Conservation (phyloP, 305 asterid genomes). For the Fraxinus baroniana region DNA sequence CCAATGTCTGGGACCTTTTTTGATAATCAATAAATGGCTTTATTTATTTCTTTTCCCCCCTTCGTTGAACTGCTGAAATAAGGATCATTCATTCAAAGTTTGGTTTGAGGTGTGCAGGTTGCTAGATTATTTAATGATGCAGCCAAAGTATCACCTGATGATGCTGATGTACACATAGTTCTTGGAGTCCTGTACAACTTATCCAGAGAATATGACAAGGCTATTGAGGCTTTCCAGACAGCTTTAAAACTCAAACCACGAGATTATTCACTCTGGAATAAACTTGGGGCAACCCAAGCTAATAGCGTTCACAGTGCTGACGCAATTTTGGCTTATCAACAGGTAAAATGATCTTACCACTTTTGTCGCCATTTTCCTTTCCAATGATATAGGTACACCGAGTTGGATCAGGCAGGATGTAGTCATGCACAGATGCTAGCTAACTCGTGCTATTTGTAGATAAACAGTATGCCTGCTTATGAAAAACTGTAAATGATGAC, state of each 20-base stretch:
- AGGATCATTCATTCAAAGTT: constrained; percentile 16
- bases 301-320: constrained; percentile 96
- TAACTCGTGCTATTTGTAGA: not conserved
- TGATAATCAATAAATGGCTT: constrained; percentile 10
- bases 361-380: constrained; percentile 1
- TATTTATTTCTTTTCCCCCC: not conserved
- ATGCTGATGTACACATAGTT: constrained; percentile 97
- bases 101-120: constrained; percentile 53
- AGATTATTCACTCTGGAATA: constrained; percentile 99
- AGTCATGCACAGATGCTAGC: constrained; percentile 1
- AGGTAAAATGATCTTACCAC: constrained; percentile 41
- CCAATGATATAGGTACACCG: not conserved
- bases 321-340: constrained; percentile 94
- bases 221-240: constrained; percentile 91
- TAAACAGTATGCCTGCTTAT: constrained; percentile 1
- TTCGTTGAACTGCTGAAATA: not conserved
- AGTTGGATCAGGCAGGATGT: constrained; percentile 22
- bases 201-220: constrained; percentile 88
- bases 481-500: constrained; percentile 8
- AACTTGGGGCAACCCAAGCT: constrained; percentile 99
- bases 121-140: constrained; percentile 81
- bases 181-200: constrained; percentile 92
- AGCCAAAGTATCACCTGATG: constrained; percentile 90
- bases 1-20: constrained; percentile 5
- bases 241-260: constrained; percentile 94